Evolutionary conservation across 2,329 filamentous ascomycete genomes (phyloP).

Genomic region (Hypoxylon sp.): DNA sequence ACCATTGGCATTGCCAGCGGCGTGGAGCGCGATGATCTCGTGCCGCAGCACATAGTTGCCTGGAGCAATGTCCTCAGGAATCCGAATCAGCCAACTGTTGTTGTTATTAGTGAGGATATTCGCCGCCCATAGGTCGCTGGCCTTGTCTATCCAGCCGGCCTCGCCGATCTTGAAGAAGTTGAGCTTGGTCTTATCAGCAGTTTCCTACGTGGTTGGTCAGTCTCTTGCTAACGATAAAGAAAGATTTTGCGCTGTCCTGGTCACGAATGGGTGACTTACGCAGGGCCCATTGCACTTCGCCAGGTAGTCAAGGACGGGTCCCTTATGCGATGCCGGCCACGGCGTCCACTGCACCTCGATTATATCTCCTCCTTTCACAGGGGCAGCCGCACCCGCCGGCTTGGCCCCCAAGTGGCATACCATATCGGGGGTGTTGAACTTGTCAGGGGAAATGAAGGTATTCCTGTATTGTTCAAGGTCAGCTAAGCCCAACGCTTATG

Average conservation of each 20-base stretch:
- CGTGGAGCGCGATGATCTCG: constrained; percentile 70
- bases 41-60: constrained; percentile 71
- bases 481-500: not conserved
- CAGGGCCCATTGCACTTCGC: constrained; percentile 42
- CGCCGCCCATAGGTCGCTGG: constrained; percentile 43
- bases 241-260: not conserved
- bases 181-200: constrained; percentile 43
- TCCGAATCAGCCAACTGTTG: constrained; percentile 66
- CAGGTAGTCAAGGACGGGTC: constrained; percentile 41
- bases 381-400: constrained; percentile 49
- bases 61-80: constrained; percentile 63
- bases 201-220: constrained; percentile 33
- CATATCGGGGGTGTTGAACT: constrained; percentile 50
- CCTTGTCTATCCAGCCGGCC: constrained; percentile 40
- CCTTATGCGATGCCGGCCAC: constrained; percentile 51
- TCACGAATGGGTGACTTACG: constrained; percentile 17
- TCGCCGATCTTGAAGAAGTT: constrained; percentile 47
- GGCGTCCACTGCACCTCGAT: constrained; percentile 52
- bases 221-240: not conserved
- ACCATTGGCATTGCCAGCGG: constrained; percentile 60
- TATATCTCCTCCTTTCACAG: constrained; percentile 50
- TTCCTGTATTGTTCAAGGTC: constrained; percentile 42
- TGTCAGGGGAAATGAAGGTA: constrained; percentile 48
- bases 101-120: constrained; percentile 61
- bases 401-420: constrained; percentile 52